Evolutionary conservation across 441 rosid genomes (phyloP).

Genomic region (Corymbia calophylla): DNA sequence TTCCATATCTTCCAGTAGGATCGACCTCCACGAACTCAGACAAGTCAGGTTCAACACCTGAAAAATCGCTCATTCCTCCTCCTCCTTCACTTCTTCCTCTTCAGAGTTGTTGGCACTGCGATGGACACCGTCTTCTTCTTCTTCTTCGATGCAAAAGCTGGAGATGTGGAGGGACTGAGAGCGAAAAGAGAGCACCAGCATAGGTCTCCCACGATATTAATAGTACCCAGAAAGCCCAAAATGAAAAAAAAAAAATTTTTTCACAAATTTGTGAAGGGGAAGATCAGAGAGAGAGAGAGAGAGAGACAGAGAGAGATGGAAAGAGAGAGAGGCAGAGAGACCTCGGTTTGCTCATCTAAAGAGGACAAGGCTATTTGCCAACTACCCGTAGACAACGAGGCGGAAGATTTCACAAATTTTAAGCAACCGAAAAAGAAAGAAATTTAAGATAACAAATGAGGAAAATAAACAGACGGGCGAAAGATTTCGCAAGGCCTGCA

Average conservation of each 20-base stretch:
- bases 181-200: background rate
- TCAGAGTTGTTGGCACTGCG: background rate
- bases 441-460: background rate
- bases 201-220: background rate
- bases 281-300: background rate
- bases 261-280: background rate
- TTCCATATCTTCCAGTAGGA: constrained; percentile 16
- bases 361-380: constrained; percentile 19
- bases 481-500: background rate
- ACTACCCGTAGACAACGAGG: constrained; percentile 20
- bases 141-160: background rate
- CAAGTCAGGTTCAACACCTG: background rate
- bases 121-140: background rate
- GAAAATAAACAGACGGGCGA: background rate
- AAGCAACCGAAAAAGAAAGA: background rate
- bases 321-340: background rate
- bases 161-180: background rate
- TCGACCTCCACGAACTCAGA: constrained; percentile 12
- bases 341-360: constrained; percentile 1
- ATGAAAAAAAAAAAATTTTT: background rate
- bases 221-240: background rate
- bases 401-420: constrained; percentile 17
- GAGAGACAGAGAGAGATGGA: no score
- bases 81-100: background rate
- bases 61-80: background rate